Percentiles rank a stretch among this genome's conserved stretches.
These are phyloP conservation scores for Stagonosporopsis cucurbitacearum DNA, from an alignment of 2,329 filamentous ascomycete species.

Conservation along the genomic window DNA sequence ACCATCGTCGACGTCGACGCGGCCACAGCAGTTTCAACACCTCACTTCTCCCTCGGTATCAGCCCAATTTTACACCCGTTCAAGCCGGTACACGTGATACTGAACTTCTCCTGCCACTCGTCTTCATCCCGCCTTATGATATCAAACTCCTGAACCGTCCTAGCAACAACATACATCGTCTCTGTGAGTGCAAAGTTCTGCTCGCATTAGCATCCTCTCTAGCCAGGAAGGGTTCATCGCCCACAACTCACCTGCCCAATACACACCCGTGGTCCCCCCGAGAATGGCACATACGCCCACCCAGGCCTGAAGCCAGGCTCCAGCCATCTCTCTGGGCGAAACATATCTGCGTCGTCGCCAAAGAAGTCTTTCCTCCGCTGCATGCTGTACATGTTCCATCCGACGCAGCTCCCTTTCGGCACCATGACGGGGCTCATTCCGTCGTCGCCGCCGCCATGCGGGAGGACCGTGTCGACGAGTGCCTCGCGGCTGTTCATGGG, in stretches of 20 bases:
- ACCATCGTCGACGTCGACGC: no score
- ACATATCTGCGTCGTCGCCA: conserved; percentile 40
- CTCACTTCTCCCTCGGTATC: conserved; percentile 3
- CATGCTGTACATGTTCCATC: conserved; percentile 31
- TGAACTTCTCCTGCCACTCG: conserved; percentile 34
- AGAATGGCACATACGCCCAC: conserved; percentile 41
- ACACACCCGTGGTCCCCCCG: conserved; percentile 35
- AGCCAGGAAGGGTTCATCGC: neutral
- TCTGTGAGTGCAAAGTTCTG: conserved; percentile 39
- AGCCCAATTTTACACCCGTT: conserved; percentile 29
- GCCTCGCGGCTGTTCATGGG: conserved; percentile 40
- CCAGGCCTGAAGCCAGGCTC: conserved; percentile 26
- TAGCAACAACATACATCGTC: conserved; percentile 28
- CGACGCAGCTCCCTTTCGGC: conserved; percentile 31
- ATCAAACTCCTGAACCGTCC: conserved; percentile 30
- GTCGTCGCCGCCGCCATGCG: conserved; percentile 39
- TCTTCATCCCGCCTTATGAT: conserved; percentile 27
- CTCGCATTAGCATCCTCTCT: neutral
- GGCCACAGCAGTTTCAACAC: neutral
- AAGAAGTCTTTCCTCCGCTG: conserved; percentile 41
- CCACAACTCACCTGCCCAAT: conserved; percentile 25
- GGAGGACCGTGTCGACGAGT: conserved; percentile 35
- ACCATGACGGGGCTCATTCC: conserved; percentile 36
- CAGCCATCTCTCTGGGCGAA: conserved; percentile 47
- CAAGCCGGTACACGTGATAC: conserved; percentile 24